phyloP scores from a whole-genome alignment of 2,329 filamentous ascomycete genomes.

The Chaetomiaceae sp. region DNA sequence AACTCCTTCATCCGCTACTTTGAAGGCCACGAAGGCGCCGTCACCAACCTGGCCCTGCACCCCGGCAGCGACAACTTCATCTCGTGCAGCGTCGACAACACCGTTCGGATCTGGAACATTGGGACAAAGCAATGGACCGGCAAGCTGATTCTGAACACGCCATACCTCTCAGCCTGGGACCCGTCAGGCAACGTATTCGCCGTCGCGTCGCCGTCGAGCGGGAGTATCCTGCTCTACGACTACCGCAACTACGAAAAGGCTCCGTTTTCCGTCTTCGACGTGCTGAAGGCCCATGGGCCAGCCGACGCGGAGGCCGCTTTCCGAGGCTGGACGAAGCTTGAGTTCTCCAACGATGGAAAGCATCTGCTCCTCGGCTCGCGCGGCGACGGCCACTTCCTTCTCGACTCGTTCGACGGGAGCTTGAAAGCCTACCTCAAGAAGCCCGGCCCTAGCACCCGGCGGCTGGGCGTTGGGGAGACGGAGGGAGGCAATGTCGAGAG shows the following conservation, averaged over 20 bases:
- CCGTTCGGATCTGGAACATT: constrained; percentile 85
- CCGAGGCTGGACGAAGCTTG: constrained; percentile 80
- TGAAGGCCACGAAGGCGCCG: constrained; percentile 77
- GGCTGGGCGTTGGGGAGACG: constrained; percentile 51
- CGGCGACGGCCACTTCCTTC: constrained; percentile 77
- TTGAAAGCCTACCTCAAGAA: constrained; percentile 68
- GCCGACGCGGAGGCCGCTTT: constrained; percentile 53
- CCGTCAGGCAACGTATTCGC: constrained; percentile 90
- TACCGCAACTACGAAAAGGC: constrained; percentile 88
- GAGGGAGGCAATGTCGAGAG: constrained; percentile 43
- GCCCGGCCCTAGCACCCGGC: constrained; percentile 48
- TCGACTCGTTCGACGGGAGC: constrained; percentile 87
- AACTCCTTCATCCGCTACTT: constrained; percentile 97
- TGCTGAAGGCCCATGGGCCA: constrained; percentile 52
- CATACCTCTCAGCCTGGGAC: constrained; percentile 84
- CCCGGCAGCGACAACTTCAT: constrained; percentile 88
- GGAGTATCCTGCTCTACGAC: constrained; percentile 83
- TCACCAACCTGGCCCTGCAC: constrained; percentile 79
- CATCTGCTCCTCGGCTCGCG: constrained; percentile 78
- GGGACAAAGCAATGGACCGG: constrained; percentile 75
- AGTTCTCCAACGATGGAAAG: constrained; percentile 96
- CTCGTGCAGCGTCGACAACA: constrained; percentile 86
- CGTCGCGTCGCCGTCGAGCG: constrained; percentile 74
- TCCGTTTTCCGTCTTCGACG: constrained; percentile 81
- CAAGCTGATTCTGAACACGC: constrained; percentile 71